These are phyloP conservation scores for Blumeriella jaapii DNA, from an alignment of 2,329 filamentous ascomycete species.

Conservation along the genomic window DNA sequence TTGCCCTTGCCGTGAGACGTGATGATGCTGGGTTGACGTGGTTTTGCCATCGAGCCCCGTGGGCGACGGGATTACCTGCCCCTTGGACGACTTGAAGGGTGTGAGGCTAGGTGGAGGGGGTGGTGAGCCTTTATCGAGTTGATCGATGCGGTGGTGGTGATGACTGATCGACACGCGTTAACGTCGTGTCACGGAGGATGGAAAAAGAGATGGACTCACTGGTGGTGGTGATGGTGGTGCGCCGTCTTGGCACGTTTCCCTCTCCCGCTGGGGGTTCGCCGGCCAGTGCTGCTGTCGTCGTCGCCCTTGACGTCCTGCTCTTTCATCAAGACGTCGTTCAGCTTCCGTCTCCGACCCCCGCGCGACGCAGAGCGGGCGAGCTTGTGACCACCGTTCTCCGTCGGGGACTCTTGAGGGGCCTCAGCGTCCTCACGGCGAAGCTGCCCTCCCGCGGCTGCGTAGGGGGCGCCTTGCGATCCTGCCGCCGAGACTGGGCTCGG, in stretches of 20 bases:
- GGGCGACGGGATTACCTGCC: constrained; percentile 35
- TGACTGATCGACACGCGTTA: constrained; percentile 31
- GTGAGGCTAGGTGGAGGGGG: constrained; percentile 32
- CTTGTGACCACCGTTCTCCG: constrained; percentile 28
- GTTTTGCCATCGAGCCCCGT: constrained; percentile 25
- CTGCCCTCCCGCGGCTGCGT: constrained; percentile 33
- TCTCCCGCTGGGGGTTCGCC: constrained; percentile 44
- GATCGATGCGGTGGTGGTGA: constrained; percentile 46
- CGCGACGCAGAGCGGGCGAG: constrained; percentile 31
- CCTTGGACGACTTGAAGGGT: constrained; percentile 40
- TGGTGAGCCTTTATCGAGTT: constrained; percentile 34
- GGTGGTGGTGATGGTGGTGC: constrained; percentile 44
- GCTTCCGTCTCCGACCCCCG: constrained; percentile 52
- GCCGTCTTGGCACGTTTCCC: constrained; percentile 59
- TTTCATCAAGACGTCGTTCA: too few species aligned
- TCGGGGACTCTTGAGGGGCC: constrained; percentile 34
- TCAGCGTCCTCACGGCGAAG: constrained; percentile 41
- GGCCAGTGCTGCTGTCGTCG: constrained; percentile 55
- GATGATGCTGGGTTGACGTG: constrained; percentile 23
- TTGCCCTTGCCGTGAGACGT: constrained; percentile 12
- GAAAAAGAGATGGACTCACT: constrained; percentile 36
- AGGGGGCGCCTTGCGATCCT: constrained; percentile 40
- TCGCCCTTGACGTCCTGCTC: constrained; percentile 61
- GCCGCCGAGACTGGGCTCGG: constrained; percentile 39
- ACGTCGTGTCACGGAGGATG: too few species aligned